Conservation (phyloP, 306 rosid genomes). For the Glycine soja region DNA sequence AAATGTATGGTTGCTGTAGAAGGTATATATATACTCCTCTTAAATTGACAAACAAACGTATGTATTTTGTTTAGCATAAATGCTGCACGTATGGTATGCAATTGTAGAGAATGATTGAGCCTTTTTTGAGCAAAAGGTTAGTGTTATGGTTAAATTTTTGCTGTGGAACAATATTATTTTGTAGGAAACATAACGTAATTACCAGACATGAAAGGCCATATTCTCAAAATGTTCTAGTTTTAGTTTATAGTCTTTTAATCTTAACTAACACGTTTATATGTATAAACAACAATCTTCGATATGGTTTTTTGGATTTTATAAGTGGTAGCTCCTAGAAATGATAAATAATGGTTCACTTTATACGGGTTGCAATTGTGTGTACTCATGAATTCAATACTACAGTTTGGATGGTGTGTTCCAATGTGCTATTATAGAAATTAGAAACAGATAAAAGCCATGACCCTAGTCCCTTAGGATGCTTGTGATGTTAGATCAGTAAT, state of each 20-base stretch:
- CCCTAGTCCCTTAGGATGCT: not conserved
- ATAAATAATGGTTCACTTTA: not conserved
- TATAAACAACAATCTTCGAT: constrained; percentile 9
- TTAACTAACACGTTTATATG: constrained; percentile 20
- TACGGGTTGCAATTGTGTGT: constrained; percentile 15
- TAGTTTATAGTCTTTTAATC: constrained; percentile 5
- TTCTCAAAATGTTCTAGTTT: not conserved
- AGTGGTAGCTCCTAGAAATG: not conserved
- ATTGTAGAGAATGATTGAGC: not conserved
- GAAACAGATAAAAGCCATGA: not conserved
- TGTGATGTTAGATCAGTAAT: not conserved
- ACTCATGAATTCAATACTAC: not conserved
- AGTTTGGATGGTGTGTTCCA: not conserved
- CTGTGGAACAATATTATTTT: not conserved
- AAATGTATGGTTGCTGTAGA: constrained; percentile 87
- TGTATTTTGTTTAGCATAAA: not conserved
- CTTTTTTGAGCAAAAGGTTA: not conserved
- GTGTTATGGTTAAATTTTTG: not conserved
- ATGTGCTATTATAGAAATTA: not conserved
- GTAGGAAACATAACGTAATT: not conserved
- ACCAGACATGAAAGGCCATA: no score
- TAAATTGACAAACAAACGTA: constrained; percentile 18
- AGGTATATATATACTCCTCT: constrained; percentile 61
- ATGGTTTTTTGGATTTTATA: not conserved
- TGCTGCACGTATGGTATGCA: no score